A percentile compares a stretch with the other conserved stretches of the same genome.
Conservation (phyloP, 768 basidiomycete genomes). For the Mycena pura region DNA sequence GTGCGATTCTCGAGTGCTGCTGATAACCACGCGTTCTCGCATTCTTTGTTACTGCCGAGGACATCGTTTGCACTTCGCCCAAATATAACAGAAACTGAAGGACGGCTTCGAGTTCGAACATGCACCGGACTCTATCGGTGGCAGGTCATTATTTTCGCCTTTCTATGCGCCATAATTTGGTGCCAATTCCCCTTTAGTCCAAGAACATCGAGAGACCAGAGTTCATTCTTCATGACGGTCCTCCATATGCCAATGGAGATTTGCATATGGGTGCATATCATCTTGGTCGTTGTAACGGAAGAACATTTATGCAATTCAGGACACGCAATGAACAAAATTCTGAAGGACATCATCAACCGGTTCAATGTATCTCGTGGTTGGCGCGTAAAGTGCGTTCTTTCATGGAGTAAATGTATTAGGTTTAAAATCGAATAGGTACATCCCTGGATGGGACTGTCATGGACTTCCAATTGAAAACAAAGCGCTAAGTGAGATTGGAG, state of each 20-base stretch:
- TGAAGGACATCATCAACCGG: conserved; percentile 95
- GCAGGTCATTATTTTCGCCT: conserved; percentile 59
- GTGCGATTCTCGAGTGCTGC: conserved; percentile 10
- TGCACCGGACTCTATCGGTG: conserved; percentile 78
- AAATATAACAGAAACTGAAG: conserved; percentile 68
- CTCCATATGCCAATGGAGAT: conserved; percentile 96
- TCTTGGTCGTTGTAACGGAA: conserved; percentile 14
- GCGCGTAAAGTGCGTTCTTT: conserved; percentile 73
- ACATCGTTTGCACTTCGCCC: conserved; percentile 80
- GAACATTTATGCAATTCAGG: conserved; percentile 53
- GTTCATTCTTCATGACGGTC: conserved; percentile 94
- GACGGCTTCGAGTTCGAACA: conserved; percentile 62
- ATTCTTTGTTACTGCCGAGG: conserved; percentile 81
- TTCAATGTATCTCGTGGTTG: conserved; percentile 81
- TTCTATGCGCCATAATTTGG: not conserved
- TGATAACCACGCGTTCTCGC: conserved; percentile 48
- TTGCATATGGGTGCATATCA: conserved; percentile 86
- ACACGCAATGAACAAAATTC: conserved; percentile 93
- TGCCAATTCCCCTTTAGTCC: conserved; percentile 49
- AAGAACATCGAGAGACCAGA: conserved; percentile 67
- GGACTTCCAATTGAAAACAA: conserved; percentile 97
- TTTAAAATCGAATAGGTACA: conserved; percentile 61
- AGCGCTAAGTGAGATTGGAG: conserved; percentile 78
- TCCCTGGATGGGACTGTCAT: conserved; percentile 98
- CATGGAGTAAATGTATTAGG: not conserved